Conservation (phyloP, 495 filamentous ascomycete species). For the Aspergillus steynii region DNA sequence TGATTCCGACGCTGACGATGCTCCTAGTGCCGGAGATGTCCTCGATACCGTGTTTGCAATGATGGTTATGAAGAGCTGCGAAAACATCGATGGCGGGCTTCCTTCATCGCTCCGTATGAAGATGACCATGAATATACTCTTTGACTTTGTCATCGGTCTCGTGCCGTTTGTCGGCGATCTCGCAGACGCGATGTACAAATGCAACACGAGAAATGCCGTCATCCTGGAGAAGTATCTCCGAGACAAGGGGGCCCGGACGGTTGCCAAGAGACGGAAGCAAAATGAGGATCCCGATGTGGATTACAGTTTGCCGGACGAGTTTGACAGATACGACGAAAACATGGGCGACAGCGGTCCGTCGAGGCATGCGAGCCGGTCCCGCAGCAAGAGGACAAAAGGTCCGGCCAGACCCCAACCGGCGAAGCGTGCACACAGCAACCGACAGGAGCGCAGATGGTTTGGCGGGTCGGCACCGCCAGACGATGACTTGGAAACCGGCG, state of each 20-base stretch:
- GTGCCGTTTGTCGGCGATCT: conserved; percentile 86
- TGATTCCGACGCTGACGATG: conserved; percentile 3
- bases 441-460: conserved; percentile 33
- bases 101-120: conserved; percentile 50
- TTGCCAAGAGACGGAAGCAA: conserved; percentile 23
- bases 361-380: conserved; percentile 3
- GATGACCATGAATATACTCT: conserved; percentile 75
- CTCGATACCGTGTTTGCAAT: conserved; percentile 61
- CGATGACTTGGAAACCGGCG: conserved; percentile 35
- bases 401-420: conserved; percentile 27
- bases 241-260: conserved; percentile 38
- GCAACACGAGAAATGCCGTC: conserved; percentile 77
- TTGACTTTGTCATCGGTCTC: conserved; percentile 81
- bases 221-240: conserved; percentile 71
- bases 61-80: conserved; percentile 66
- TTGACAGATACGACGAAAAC: conserved; percentile 37
- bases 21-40: conserved; percentile 68
- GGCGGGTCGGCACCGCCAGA: conserved; percentile 31
- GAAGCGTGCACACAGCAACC: conserved; percentile 24
- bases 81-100: conserved; percentile 70
- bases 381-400: conserved; percentile 7
- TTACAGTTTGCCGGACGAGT: conserved; percentile 43
- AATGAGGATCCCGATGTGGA: conserved; percentile 24
- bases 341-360: conserved; percentile 9
- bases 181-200: conserved; percentile 64